phyloP scores from a whole-genome alignment of 2,329 filamentous ascomycete species.

The Hortaea sp. region DNA sequence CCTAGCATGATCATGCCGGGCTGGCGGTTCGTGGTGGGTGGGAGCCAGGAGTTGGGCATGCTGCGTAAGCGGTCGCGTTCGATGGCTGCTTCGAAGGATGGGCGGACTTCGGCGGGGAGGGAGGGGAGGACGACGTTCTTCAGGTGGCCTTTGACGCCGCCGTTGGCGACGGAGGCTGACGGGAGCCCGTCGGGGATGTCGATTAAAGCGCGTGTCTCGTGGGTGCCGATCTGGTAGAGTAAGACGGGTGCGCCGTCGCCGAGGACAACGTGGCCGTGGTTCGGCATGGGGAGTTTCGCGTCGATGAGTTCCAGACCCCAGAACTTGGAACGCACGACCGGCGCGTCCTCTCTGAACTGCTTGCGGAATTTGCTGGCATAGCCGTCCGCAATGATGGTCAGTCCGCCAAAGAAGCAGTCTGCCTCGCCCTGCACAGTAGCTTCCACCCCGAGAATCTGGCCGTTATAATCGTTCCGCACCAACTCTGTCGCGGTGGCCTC shows the following conservation, averaged over 20 bases:
- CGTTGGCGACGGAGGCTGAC: conserved; percentile 60
- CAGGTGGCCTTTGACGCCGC: conserved; percentile 79
- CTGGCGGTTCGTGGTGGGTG: conserved; percentile 61
- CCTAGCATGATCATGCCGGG: conserved; percentile 73
- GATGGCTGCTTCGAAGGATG: conserved; percentile 65
- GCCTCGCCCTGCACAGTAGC: conserved; percentile 53
- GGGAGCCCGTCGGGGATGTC: conserved; percentile 74
- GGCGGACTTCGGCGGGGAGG: conserved; percentile 61
- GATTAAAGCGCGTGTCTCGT: conserved; percentile 82
- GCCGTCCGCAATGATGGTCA: conserved; percentile 86
- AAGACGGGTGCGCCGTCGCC: conserved; percentile 69
- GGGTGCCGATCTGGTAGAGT: conserved; percentile 92
- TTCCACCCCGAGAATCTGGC: conserved; percentile 75
- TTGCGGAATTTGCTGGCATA: conserved; percentile 90
- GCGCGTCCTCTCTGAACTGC: conserved; percentile 56
- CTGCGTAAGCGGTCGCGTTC: conserved; percentile 67
- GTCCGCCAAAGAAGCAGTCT: conserved; percentile 73
- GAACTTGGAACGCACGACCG: conserved; percentile 74
- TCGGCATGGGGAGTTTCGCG: conserved; percentile 61
- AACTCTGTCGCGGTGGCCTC: conserved; percentile 78
- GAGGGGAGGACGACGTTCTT: conserved; percentile 67
- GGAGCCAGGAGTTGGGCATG: conserved; percentile 95
- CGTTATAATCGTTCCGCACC: conserved; percentile 57
- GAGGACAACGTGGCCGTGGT: conserved; percentile 82
- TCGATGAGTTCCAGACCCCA: conserved; percentile 90